phyloP scores from a whole-genome alignment of 2,329 filamentous ascomycete genomes.

The Aspergillus novofumigatus region DNA sequence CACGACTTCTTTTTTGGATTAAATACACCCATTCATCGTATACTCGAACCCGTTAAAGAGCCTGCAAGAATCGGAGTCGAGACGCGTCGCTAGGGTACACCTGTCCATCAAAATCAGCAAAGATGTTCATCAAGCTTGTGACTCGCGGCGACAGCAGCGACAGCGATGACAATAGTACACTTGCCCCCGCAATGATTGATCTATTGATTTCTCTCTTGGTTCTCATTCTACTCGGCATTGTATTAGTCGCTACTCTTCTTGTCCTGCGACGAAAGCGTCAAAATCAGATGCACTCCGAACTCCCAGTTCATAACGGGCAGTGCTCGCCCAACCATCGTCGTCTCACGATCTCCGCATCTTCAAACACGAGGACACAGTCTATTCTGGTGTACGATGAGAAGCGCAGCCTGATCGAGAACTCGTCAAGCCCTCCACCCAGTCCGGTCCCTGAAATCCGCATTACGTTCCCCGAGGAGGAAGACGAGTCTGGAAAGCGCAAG shows the following conservation, averaged over 20 bases:
- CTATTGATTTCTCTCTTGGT: slow-evolving; percentile 76
- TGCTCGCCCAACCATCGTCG: slow-evolving; percentile 49
- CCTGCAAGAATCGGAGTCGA: not conserved
- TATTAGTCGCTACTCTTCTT: slow-evolving; percentile 65
- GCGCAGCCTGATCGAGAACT: slow-evolving; percentile 71
- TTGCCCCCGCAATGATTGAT: slow-evolving; percentile 63
- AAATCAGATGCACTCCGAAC: slow-evolving; percentile 48
- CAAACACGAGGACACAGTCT: slow-evolving; percentile 59
- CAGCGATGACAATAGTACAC: slow-evolving; percentile 43
- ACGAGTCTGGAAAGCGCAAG: slow-evolving; percentile 67
- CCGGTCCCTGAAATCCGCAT: slow-evolving; percentile 97
- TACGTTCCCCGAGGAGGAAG: slow-evolving; percentile 94
- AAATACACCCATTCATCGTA: not conserved
- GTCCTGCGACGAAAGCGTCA: slow-evolving; percentile 66
- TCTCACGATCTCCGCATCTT: slow-evolving; percentile 52
- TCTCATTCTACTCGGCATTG: slow-evolving; percentile 68
- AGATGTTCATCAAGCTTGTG: slow-evolving; percentile 43
- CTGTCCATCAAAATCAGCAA: slow-evolving; percentile 12
- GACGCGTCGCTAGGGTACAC: slow-evolving; percentile 1
- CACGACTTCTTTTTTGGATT: slow-evolving; percentile 10
- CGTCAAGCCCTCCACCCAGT: slow-evolving; percentile 68
- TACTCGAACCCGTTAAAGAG: not conserved
- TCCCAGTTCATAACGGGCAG: slow-evolving; percentile 65
- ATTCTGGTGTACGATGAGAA: slow-evolving; percentile 77
- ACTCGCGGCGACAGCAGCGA: slow-evolving; percentile 45